Evolutionary conservation across 495 filamentous ascomycete species (phyloP).

Genomic region (Xylaria grammica): DNA sequence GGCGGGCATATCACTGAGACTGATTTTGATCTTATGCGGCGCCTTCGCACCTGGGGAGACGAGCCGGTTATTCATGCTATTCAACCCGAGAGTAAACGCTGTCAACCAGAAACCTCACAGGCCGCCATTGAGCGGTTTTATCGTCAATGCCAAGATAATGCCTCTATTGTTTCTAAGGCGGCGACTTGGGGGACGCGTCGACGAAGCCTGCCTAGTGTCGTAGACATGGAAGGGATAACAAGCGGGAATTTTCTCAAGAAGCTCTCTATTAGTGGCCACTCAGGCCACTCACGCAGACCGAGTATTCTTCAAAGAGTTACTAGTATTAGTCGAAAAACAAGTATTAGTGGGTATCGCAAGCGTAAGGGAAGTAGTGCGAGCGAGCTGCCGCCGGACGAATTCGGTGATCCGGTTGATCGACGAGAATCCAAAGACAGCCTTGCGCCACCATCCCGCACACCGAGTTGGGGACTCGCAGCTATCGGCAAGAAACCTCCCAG

Average conservation of each 20-base stretch:
- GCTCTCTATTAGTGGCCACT: slow-evolving; percentile 59
- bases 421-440: slow-evolving; percentile 59
- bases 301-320: slow-evolving; percentile 51
- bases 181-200: slow-evolving; percentile 77
- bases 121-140: slow-evolving; percentile 58
- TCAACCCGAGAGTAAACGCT: slow-evolving; percentile 33
- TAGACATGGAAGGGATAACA: slow-evolving; percentile 65
- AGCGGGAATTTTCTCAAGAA: slow-evolving; percentile 67
- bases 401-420: slow-evolving; percentile 39
- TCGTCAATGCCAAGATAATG: slow-evolving; percentile 52
- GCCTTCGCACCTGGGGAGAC: slow-evolving; percentile 54
- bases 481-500: slow-evolving; percentile 57
- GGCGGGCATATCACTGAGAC: slow-evolving; percentile 47
- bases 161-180: slow-evolving; percentile 63
- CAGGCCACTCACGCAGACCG: slow-evolving; percentile 49
- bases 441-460: slow-evolving; percentile 57
- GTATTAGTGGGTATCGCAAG: slow-evolving; percentile 50
- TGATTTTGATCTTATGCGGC: slow-evolving; percentile 52
- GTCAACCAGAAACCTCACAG: slow-evolving; percentile 56
- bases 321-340: slow-evolving; percentile 63
- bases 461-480: slow-evolving; percentile 54
- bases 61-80: slow-evolving; percentile 50
- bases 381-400: slow-evolving; percentile 42
- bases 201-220: slow-evolving; percentile 60
- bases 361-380: slow-evolving; percentile 49